Percentiles rank a stretch among this genome's conserved stretches.
phyloP scores from a whole-genome alignment of 176 grass and related monocot genomes.

The Avena insularis region DNA sequence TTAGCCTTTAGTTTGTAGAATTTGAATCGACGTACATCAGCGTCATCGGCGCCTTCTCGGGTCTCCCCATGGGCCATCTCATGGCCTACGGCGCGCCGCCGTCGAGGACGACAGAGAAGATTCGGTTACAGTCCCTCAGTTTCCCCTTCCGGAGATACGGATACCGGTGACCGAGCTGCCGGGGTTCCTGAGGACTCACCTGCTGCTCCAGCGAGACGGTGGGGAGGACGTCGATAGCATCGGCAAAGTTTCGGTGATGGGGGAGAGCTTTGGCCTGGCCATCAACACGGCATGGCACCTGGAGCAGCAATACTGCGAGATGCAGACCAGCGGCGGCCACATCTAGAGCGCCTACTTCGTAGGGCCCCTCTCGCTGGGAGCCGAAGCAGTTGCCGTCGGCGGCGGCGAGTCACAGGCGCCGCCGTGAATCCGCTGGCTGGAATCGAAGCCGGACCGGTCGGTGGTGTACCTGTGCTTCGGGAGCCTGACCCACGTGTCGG shows the following conservation, averaged over 20 bases:
- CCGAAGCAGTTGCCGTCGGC: neutral
- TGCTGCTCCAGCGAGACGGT: neutral
- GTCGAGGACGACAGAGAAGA: neutral
- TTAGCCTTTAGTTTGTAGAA: too few relatives aligned
- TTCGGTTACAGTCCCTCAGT: neutral
- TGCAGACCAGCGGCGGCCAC: too few relatives aligned
- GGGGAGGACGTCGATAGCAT: too few relatives aligned
- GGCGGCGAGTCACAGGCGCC: neutral
- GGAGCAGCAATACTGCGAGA: too few relatives aligned
- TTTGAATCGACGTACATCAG: neutral
- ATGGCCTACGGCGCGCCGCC: too few relatives aligned
- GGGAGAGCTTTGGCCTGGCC: too few relatives aligned
- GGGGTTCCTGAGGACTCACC: neutral
- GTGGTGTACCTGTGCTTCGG: slow-evolving; percentile 49
- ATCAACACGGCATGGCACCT: too few relatives aligned
- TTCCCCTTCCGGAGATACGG: neutral
- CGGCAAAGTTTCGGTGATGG: too few relatives aligned
- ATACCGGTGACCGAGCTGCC: too few relatives aligned
- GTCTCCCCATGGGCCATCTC: neutral
- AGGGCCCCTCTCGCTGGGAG: too few relatives aligned
- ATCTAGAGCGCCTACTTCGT: too few relatives aligned
- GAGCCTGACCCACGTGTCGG: slow-evolving; percentile 9
- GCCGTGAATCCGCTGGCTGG: slow-evolving; percentile 20
- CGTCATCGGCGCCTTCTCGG: slow-evolving; percentile 8
- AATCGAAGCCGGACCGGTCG: neutral